Conservation (phyloP, 2,329 filamentous ascomycete species). For the Fusarium pseudograminearum region DNA sequence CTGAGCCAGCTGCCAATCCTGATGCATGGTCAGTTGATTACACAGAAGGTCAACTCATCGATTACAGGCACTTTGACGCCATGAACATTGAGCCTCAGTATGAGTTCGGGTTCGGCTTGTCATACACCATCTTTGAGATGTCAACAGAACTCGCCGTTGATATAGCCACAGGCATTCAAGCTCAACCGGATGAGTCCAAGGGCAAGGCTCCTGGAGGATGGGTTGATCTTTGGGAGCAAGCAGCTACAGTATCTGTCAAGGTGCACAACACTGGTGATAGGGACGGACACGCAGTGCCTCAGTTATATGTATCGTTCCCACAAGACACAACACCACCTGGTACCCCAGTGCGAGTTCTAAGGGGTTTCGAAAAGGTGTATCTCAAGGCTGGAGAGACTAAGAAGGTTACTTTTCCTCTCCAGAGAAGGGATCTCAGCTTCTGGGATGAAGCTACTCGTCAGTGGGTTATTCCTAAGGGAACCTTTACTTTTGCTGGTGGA, state of each 20-base stretch:
- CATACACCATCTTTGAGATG: conserved; percentile 72
- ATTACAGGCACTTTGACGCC: conserved; percentile 74
- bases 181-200: conserved; percentile 8
- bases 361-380: conserved; percentile 64
- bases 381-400: conserved; percentile 56
- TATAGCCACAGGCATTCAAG: conserved; percentile 9
- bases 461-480: conserved; percentile 51
- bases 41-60: conserved; percentile 73
- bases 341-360: conserved; percentile 62
- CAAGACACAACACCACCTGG: conserved; percentile 45
- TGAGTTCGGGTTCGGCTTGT: conserved; percentile 76
- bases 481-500: conserved; percentile 39
- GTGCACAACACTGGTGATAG: conserved; percentile 64
- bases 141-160: conserved; percentile 47
- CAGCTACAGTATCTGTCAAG: conserved; percentile 57
- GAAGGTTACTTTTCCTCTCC: conserved; percentile 59
- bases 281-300: conserved; percentile 63
- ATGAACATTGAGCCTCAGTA: conserved; percentile 68
- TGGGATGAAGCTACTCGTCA: conserved; percentile 56
- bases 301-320: conserved; percentile 64
- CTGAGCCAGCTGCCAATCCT: conserved; percentile 49
- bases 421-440: conserved; percentile 60
- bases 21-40: conserved; percentile 62
- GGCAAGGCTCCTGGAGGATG: conserved; percentile 63
- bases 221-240: conserved; percentile 62